These are phyloP conservation scores for Talaromyces sp. DNA, from an alignment of 2,329 filamentous ascomycete species.

Conservation along the genomic window DNA sequence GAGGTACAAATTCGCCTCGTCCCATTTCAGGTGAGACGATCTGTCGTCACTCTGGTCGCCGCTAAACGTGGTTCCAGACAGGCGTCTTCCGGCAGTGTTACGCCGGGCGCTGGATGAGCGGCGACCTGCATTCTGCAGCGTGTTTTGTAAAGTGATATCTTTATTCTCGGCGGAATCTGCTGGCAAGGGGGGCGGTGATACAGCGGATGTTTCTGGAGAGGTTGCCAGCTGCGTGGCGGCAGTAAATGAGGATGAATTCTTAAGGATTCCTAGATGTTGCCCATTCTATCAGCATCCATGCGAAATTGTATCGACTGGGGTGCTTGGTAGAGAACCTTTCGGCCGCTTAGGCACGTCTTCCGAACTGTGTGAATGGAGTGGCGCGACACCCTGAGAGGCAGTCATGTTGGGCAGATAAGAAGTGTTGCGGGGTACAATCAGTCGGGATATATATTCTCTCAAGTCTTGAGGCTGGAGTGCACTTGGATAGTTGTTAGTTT, in stretches of 20 bases:
- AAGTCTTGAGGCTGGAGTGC: neutral
- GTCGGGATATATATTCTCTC: neutral
- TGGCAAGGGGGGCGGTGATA: conserved; percentile 27
- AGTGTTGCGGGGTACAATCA: conserved; percentile 5
- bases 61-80: conserved; percentile 48
- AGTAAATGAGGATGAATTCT: conserved; percentile 67
- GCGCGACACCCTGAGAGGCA: conserved; percentile 6
- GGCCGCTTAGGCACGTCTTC: conserved; percentile 34
- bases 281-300: neutral
- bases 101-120: conserved; percentile 72
- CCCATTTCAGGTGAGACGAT: conserved; percentile 88
- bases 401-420: conserved; percentile 6
- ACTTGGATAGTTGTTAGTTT: neutral
- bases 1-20: conserved; percentile 95
- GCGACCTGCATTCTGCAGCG: conserved; percentile 85
- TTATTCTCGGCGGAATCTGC: conserved; percentile 57
- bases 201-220: conserved; percentile 27
- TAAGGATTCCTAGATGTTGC: conserved; percentile 72
- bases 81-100: conserved; percentile 62
- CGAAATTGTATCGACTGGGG: neutral
- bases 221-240: conserved; percentile 44
- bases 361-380: conserved; percentile 17
- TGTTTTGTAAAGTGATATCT: conserved; percentile 91
- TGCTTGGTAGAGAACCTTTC: conserved; percentile 26
- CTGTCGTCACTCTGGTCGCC: conserved; percentile 52